A percentile compares a stretch with the other conserved stretches of the same genome.
These are phyloP conservation scores for Kondoa malvinella DNA, from an alignment of 768 basidiomycete genomes.

Conservation along the genomic window DNA sequence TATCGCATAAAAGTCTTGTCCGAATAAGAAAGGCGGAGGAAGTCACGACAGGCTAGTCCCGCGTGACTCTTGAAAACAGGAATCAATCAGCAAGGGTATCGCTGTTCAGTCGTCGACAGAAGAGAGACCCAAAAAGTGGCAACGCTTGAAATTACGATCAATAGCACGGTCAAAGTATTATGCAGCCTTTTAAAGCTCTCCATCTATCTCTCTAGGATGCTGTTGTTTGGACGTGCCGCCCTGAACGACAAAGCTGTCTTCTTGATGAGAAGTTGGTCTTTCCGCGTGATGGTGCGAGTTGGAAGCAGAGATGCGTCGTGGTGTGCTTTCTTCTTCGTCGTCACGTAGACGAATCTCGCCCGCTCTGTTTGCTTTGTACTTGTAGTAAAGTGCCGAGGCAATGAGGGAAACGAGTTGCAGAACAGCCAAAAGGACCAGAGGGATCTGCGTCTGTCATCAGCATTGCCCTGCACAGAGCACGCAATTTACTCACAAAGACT, in stretches of 20 bases:
- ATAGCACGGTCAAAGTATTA: no score
- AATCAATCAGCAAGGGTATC: no score
- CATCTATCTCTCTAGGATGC: neutral
- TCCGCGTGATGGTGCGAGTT: neutral
- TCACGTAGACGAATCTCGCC: conserved; percentile 32
- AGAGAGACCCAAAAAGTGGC: no score
- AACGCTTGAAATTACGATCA: no score
- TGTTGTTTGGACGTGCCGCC: neutral
- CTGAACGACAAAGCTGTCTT: neutral
- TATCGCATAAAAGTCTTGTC: no score
- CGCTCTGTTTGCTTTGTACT: conserved; percentile 29
- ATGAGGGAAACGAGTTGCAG: conserved; percentile 32
- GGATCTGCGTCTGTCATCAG: conserved; percentile 9
- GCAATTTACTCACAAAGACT: conserved; percentile 28
- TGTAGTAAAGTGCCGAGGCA: conserved; percentile 30
- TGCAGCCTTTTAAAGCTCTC: neutral
- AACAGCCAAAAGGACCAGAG: conserved; percentile 32
- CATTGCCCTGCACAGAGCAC: no score
- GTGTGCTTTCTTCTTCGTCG: conserved; percentile 29
- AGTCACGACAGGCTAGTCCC: no score
- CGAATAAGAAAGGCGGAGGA: no score
- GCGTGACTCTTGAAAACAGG: no score
- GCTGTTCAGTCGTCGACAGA: no score
- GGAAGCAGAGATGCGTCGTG: conserved; percentile 2
- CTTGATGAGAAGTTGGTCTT: neutral